These are phyloP conservation scores for Scenedesmus sp. DNA, from an alignment of 163 green algal genomes.

Conservation along the genomic window DNA sequence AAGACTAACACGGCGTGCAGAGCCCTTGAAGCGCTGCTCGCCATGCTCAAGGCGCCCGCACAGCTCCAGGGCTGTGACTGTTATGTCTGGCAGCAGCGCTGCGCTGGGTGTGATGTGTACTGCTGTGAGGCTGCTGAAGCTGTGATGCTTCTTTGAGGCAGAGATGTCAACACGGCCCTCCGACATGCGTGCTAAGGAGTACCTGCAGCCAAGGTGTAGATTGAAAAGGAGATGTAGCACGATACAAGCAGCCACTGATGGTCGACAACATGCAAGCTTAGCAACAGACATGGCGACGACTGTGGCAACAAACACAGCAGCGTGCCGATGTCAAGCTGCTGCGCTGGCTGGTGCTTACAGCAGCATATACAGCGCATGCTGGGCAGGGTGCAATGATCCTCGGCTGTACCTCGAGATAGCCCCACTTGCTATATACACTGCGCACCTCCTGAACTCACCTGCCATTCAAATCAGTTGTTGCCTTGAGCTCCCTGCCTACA, in stretches of 20 bases:
- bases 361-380: background rate
- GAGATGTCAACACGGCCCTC: constrained; percentile 27
- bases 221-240: too few species aligned
- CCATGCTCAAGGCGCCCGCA: constrained; percentile 11
- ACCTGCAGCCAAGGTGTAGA: background rate
- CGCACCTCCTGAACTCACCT: background rate
- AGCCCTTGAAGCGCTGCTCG: background rate
- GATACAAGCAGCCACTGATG: too few species aligned
- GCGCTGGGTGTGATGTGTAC: constrained; percentile 18
- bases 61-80: background rate
- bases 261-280: too few species aligned
- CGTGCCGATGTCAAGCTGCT: background rate
- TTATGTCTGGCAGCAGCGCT: constrained; percentile 16
- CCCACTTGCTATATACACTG: background rate
- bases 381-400: too few species aligned
- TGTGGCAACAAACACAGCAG: background rate
- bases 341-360: background rate
- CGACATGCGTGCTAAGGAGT: constrained; percentile 3
- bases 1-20: background rate
- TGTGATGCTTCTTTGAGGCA: constrained; percentile 8
- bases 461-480: constrained; percentile 31
- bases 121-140: constrained; percentile 24
- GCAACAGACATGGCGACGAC: background rate
- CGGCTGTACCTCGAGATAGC: too few species aligned
- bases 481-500: background rate